Evolutionary conservation across 441 rosid genomes (phyloP).

Genomic region (Iberis amara): DNA sequence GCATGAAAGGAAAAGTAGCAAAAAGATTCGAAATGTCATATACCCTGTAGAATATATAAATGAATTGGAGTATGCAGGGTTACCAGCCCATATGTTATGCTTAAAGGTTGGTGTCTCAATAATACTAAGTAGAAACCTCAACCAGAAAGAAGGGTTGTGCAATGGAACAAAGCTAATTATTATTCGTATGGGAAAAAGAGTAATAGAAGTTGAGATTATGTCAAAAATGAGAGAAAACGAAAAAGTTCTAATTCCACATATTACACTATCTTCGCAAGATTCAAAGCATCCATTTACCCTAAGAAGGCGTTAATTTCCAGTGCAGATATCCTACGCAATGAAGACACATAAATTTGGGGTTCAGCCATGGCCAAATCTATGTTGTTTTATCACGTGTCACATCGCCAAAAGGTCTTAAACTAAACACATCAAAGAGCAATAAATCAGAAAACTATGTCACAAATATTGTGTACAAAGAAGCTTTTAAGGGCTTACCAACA

Average conservation of each 20-base stretch:
- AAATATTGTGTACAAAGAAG: not conserved
- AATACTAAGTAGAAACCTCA: too few relatives aligned
- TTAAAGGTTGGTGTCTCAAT: not conserved
- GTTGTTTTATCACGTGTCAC: not conserved
- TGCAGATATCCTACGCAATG: not conserved
- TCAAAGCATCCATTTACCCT: not conserved
- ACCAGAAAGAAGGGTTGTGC: not conserved
- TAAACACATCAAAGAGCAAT: not conserved
- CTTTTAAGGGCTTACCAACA: not conserved
- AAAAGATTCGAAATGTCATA: not conserved
- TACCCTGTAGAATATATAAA: not conserved
- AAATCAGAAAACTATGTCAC: not conserved
- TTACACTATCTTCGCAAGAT: not conserved
- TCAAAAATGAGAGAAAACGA: not conserved
- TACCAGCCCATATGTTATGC: not conserved
- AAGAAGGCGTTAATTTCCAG: not conserved
- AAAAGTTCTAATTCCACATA: not conserved
- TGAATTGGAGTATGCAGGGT: not conserved
- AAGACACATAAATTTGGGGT: not conserved
- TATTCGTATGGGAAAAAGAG: not conserved
- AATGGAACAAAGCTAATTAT: not conserved
- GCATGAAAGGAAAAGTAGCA: too few relatives aligned
- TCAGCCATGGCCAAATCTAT: not conserved
- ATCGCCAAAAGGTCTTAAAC: not conserved
- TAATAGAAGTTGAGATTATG: not conserved